Percentiles rank a stretch among this genome's conserved stretches.
phyloP scores from a whole-genome alignment of 2,329 filamentous ascomycete genomes.

The Calonectria ilicicola region DNA sequence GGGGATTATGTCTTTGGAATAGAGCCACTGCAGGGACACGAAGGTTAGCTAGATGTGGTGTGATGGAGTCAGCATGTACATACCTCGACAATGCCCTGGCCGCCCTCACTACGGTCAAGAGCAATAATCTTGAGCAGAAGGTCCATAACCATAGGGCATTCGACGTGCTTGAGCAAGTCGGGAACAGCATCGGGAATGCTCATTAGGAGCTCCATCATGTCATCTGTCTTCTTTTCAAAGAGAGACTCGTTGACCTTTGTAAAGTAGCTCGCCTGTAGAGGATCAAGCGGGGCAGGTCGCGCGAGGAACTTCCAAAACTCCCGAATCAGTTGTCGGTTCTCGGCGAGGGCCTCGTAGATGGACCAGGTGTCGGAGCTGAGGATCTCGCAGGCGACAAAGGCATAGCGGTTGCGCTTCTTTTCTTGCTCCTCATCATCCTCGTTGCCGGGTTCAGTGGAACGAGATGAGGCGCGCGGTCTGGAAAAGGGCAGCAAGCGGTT shows the following conservation, averaged over 20 bases:
- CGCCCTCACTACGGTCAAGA: slow-evolving; percentile 90
- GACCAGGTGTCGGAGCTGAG: slow-evolving; percentile 97
- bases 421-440: slow-evolving; percentile 81
- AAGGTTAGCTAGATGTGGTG: slow-evolving; percentile 32
- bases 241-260: slow-evolving; percentile 99
- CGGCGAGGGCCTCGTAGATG: slow-evolving; percentile 91
- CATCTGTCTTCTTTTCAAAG: slow-evolving; percentile 96
- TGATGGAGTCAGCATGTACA: slow-evolving; percentile 42
- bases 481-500: slow-evolving; percentile 59
- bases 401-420: slow-evolving; percentile 92
- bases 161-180: slow-evolving; percentile 91
- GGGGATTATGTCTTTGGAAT: slow-evolving; percentile 88
- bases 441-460: slow-evolving; percentile 59
- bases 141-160: slow-evolving; percentile 99
- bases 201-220: slow-evolving; percentile 94
- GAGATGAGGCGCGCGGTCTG: slow-evolving; percentile 66
- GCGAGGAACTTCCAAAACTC: slow-evolving; percentile 94
- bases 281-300: slow-evolving; percentile 86
- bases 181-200: slow-evolving; percentile 84
- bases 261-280: slow-evolving; percentile 96
- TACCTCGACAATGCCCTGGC: slow-evolving; percentile 93
- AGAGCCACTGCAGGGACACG: slow-evolving; percentile 78
- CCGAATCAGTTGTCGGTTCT: slow-evolving; percentile 81
- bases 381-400: slow-evolving; percentile 92
- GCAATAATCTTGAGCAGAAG: slow-evolving; percentile 96